These are phyloP conservation scores for Vaccinium myrtillus DNA, from an alignment of 148 eudicot genomes.

Conservation along the genomic window DNA sequence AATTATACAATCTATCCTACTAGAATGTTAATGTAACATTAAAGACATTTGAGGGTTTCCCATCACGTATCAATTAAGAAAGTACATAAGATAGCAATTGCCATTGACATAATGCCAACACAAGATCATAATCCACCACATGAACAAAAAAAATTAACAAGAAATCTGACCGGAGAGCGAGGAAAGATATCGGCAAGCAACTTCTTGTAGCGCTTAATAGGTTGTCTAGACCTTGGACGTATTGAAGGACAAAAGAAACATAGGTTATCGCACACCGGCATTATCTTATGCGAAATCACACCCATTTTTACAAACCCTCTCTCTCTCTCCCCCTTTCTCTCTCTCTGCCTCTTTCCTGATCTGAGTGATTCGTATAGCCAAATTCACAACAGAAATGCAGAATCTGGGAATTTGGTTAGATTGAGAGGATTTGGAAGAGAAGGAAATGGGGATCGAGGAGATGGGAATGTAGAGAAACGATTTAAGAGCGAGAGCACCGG, in stretches of 20 bases:
- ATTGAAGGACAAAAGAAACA: constrained; percentile 77
- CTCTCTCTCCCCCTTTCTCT: too few relatives aligned
- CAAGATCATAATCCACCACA: not conserved
- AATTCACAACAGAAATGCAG: not conserved
- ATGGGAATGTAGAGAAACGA: not conserved
- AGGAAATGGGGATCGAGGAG: not conserved
- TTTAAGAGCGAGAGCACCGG: constrained; percentile 22
- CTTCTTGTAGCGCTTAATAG: constrained; percentile 83
- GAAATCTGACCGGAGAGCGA: constrained; percentile 50
- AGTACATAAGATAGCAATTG: not conserved
- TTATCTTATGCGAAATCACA: constrained; percentile 52
- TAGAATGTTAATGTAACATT: not conserved
- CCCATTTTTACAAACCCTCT: constrained; percentile 32
- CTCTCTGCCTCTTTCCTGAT: not conserved
- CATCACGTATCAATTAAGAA: not conserved
- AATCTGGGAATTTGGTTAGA: not conserved
- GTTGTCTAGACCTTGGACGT: constrained; percentile 79
- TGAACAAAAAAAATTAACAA: not conserved
- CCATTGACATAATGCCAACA: not conserved
- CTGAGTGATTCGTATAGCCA: not conserved
- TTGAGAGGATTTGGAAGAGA: constrained; percentile 5
- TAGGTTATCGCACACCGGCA: constrained; percentile 66
- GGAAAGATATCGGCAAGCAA: constrained; percentile 74
- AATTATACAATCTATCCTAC: not conserved
- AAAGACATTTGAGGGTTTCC: not conserved